Base-by-base conservation (phyloP, 1,139 yeast species). In the Scheffersomyces lignicola region DNA sequence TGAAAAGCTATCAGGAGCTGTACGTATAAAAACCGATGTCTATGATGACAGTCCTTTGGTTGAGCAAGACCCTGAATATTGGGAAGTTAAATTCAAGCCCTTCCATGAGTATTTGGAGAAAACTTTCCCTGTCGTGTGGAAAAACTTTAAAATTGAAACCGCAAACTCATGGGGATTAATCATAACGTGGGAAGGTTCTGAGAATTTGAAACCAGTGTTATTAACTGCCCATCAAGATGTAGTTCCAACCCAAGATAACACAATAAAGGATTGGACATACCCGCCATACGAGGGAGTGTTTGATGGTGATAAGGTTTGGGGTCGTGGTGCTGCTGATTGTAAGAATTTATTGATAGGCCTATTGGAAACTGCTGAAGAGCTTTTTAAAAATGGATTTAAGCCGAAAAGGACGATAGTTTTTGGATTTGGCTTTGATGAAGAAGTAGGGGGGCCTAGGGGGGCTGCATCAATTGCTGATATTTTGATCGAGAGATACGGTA, bases 361-460 rank as follows among this genome's bases (percentile, higher is more conserved):
- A 14, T 39, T 68, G 21, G 73, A 65, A 43, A 53, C 68, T 0
- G 52, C 58, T 6, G 74, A 68, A 38, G 54, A 56, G 29, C 48
- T 69, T 15, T 47, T 64, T 35, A 41, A 49, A 11, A 47, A 43
- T 14, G 67, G 58, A 1, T 69, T 68, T 45, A 33, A 42, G 18
- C 75, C 74, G 1, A 45, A 48, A 33, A 51, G 76, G 42, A 58
- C 67, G 0, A 46, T 69, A n/a, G 50, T 69, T 7, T 56, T 80
- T 4, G 66, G 63, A 1, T 65, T 67, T 43, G 75, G 75, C 5
- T 66, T 65, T 36, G 76, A 69, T 43, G 76, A 69, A 42, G 76
- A 69, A 41, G 53, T 62, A 8, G 52, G 54, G 5, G 75, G 73
- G 3, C 42, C 44, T n/a, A 33, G 48, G 11, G 66, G 65, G 3